Evolutionary conservation across 768 basidiomycete species (phyloP), one percentile per base, ranked within the genome.

Genomic region (Hydnomerulius pinastri): DNA sequence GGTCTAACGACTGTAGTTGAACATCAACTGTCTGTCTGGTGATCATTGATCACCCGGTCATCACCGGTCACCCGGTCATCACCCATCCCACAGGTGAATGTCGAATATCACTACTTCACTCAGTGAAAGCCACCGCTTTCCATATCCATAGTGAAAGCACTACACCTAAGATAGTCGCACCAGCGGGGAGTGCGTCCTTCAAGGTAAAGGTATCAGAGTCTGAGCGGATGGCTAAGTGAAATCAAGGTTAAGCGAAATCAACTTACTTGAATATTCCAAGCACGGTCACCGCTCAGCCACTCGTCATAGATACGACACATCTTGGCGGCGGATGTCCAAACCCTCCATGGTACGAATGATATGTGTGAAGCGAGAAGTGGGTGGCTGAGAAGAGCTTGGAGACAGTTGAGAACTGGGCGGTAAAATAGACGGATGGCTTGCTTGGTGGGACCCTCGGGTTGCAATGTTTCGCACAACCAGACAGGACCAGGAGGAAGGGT

Each of bases 201-300:
- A n/a, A n/a, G n/a, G n/a, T 8, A 30, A 59, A 73, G 53, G 70
- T 69, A 46, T 74, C 71, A 1, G 68, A 57, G 1, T 71, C 62
- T 4, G 37, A 6, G 3, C 15, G n/a, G n/a, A n/a, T n/a, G n/a
- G n/a, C n/a, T n/a, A n/a, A n/a, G n/a, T n/a, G n/a, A n/a, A 32
- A 5, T 76, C 75, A 30, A 61, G 57, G 4, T 47, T 39, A 32
- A 23, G 27, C 9, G 2, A 35, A 28, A 18, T 13, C 17, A 25
- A 51, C 30, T 9, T 18, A 61, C 63, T 59, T 69, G 66, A 6
- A 62, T 54, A 3, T 50, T 30, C 66, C 69, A 69, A 28, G 65
- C 54, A 10, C n/a, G 21, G 7, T 65, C 55, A n/a, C n/a, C n/a
- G n/a, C n/a, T n/a, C n/a, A n/a, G n/a, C n/a, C n/a, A n/a, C n/a